Base-by-base conservation (phyloP, 1,284 basidiomycete species). In the Abortiporus biennis region DNA sequence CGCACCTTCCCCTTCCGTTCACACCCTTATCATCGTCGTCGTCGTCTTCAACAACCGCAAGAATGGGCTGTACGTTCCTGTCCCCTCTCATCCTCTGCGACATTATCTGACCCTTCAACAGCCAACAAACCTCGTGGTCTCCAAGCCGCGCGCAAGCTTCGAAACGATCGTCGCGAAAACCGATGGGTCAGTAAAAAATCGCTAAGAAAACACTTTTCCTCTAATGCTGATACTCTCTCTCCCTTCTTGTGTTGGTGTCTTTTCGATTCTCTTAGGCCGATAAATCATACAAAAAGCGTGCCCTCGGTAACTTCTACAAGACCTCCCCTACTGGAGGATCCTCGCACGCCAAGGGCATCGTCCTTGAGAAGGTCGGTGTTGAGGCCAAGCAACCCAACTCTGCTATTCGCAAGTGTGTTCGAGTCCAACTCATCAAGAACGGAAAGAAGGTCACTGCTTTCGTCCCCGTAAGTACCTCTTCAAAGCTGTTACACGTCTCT, bases 371-470 rank as follows among this genome's bases (percentile, higher is more conserved):
- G 80, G 88, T 94, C 53, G 85, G 86, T 55, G 85, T 91, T 51
- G 87, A 90, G 69, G 92, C 92, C 61, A 95, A 95, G 74, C 92
- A 96, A 68, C 96, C 96, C 72, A 99, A 99, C 83, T 99, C 96
- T 65, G 96, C 96, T 67, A 98, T 99, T 69, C 92, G 96, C 71
- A 99, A 99, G 73, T 99, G 96, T 78, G 96, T 99, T 56, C 92
- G 96, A 76, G 96, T 99, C 50, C 96, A 99, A 66, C 80, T 99
- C 61, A 99, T 99, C 73, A 99, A 99, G 84, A 99, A 99, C 78
- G 96, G 96, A 61, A 99, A 99, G 88, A 98, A 99, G 73, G 92
- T 94, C 63, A 94, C 92, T 49, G 92, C 92, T 59, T 95, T 82
- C 76, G 79, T 80, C 37, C 78, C 76, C 55, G 71, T 73, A 47